Evolutionary conservation across 78 protist species (phyloP).

Genomic region (Polysphondylium violaceum): DNA sequence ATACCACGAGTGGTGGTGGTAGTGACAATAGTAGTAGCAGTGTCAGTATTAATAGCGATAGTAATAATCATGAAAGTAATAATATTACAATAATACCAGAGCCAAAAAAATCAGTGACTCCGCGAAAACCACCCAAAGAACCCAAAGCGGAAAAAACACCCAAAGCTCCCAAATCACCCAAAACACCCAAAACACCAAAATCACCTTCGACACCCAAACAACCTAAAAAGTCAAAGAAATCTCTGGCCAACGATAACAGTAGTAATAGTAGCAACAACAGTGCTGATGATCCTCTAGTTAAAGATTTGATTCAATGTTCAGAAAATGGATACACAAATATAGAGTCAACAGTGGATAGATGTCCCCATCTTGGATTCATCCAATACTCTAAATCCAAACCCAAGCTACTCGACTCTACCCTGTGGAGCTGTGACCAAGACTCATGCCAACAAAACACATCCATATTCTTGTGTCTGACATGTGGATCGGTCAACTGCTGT

Average conservation of each 20-base stretch:
- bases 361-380: slow-evolving; percentile 4
- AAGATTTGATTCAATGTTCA: slow-evolving; percentile 1
- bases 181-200: background rate
- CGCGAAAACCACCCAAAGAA: too few species aligned
- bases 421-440: slow-evolving; percentile 8
- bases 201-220: background rate
- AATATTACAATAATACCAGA: too few species aligned
- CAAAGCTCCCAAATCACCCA: too few species aligned
- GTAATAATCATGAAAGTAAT: too few species aligned
- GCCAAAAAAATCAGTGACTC: too few species aligned
- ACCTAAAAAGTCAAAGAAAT: background rate
- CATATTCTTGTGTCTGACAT: slow-evolving; percentile 36
- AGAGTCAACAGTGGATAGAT: slow-evolving; percentile 5
- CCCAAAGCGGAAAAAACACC: too few species aligned
- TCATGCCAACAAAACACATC: background rate
- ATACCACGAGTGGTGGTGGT: too few species aligned
- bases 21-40: too few species aligned
- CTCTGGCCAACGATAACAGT: background rate
- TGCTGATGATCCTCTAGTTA: background rate
- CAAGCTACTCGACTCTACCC: background rate
- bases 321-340: slow-evolving; percentile 20
- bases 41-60: too few species aligned
- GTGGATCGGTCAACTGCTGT: slow-evolving; percentile 26
- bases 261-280: background rate
- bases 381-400: background rate